phyloP scores from a whole-genome alignment of 1,284 basidiomycete species.

The Coriolopsis trogii region DNA sequence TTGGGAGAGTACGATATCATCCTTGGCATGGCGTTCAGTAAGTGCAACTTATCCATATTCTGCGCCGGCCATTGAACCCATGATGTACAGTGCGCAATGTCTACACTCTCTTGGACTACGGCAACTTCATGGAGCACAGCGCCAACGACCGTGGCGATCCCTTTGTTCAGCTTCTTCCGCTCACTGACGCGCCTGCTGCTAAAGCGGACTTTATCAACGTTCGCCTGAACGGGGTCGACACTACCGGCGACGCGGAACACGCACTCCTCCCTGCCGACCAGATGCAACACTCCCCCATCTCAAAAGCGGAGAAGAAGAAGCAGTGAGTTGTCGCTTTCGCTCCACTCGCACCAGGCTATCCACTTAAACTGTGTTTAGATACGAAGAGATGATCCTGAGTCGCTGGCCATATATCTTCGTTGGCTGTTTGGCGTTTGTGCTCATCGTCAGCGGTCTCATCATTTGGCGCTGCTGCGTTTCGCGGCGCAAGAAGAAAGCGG shows the following conservation, averaged over 20 bases:
- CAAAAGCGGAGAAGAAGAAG: constrained; percentile 69
- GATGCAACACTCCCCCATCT: constrained; percentile 65
- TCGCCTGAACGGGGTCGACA: constrained; percentile 54
- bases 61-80: background rate
- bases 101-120: constrained; percentile 63
- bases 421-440: constrained; percentile 59
- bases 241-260: constrained; percentile 36
- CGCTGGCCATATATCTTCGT: constrained; percentile 77
- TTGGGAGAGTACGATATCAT: constrained; percentile 81
- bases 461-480: constrained; percentile 64
- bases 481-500: constrained; percentile 28
- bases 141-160: constrained; percentile 43
- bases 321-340: constrained; percentile 38
- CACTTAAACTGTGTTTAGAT: constrained; percentile 13
- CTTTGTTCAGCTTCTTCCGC: constrained; percentile 63
- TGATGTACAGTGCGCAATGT: constrained; percentile 64
- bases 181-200: constrained; percentile 41
- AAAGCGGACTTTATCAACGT: constrained; percentile 54
- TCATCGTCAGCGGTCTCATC: constrained; percentile 37
- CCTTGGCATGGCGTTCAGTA: constrained; percentile 79
- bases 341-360: background rate
- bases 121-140: constrained; percentile 51
- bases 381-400: constrained; percentile 67
- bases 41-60: constrained; percentile 30
- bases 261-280: constrained; percentile 55